Conservation (phyloP, 1,284 basidiomycete genomes). For the Kwoniella shivajii region DNA sequence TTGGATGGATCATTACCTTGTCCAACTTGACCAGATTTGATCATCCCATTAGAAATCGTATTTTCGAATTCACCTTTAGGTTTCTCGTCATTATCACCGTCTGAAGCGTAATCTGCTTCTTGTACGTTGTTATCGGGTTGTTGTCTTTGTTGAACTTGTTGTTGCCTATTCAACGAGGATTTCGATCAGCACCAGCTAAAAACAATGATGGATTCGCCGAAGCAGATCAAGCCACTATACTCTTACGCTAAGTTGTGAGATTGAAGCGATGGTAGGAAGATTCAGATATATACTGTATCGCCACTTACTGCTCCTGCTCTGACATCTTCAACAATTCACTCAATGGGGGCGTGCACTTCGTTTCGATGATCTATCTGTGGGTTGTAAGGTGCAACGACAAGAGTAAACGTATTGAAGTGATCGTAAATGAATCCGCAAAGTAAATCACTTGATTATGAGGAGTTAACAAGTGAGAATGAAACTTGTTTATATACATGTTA, state of each 20-base stretch:
- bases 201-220: neutral
- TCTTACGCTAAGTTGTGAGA: neutral
- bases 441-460: too few relatives aligned
- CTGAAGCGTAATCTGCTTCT: neutral
- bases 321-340: constrained; percentile 1
- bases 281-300: too few relatives aligned
- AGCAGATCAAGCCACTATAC: too few relatives aligned
- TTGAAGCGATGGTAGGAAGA: neutral
- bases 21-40: neutral
- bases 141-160: constrained; percentile 1
- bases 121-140: neutral
- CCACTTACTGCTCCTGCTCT: constrained; percentile 3
- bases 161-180: neutral
- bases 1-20: neutral
- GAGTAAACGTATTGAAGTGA: neutral
- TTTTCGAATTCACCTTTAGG: constrained; percentile 1
- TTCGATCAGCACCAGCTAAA: neutral
- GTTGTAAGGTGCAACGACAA: neutral
- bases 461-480: too few relatives aligned
- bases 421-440: too few relatives aligned
- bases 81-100: too few relatives aligned
- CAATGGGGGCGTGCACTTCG: neutral
- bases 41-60: constrained; percentile 1
- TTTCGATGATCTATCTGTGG: neutral
- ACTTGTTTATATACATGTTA: too few relatives aligned